Base-by-base conservation (phyloP, 805 yeast genomes). In the Lipomyces mesembrius region DNA sequence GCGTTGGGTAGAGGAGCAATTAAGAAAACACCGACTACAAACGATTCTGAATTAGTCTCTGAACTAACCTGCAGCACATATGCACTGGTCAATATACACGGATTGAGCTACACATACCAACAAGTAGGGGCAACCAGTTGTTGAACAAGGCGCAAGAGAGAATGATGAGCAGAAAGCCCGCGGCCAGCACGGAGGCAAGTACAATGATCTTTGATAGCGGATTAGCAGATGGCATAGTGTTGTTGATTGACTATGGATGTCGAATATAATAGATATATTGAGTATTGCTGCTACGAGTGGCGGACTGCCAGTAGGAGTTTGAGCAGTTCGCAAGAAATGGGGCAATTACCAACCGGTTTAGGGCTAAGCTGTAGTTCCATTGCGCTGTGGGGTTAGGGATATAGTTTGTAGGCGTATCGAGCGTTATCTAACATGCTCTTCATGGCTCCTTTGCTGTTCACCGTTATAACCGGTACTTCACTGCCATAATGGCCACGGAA, bases 41-140 rank as follows among this genome's bases (percentile, higher is more conserved):
- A 53, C 60, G 29, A 54, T 63, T 51, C 11, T 22, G 22, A n/a
- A 59, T 62, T 32, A 62, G 29, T 12, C n/a, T 20, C 22, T 17
- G 8, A n/a, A 60, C 22, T 29, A 17, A 14, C 1, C 49, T 22
- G 14, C 39, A 37, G 39, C 14, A 12, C 8, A 25, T n/a, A 59
- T 7, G 20, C 17, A 22, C 27, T 22, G 12, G 20, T 17, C 7
- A 52, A 34, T 11, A 14, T n/a, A 25, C 63, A n/a, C n/a, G 20
- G 9, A 20, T 8, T 7, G 17, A 32, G 27, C 49, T 2, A 17
- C 1, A 81, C 85, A 59, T 70, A 82, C 85, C 83, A 71, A 90
- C 91, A 51, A 88, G 83, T 65, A 94, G 83, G 49, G 99, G 98
- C 74, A 89, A 87, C 96, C 97, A 95, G 77, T 92, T 92, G 59